Base-by-base conservation (phyloP, 2,329 filamentous ascomycete species). In the Xylariaceae sp. region DNA sequence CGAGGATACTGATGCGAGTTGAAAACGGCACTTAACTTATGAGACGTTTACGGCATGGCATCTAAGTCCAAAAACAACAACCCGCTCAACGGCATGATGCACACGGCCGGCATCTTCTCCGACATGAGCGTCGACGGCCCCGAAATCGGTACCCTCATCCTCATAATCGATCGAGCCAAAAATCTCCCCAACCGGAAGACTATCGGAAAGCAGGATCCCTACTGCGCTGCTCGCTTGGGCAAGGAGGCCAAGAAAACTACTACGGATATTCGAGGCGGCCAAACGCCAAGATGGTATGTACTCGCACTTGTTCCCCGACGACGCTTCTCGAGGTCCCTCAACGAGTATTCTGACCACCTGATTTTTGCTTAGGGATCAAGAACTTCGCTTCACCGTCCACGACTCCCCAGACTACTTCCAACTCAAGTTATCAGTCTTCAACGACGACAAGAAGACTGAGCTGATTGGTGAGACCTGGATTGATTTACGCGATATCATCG, bases 171-270 rank as follows among this genome's bases (percentile, higher is more conserved):
- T 77, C 85, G 92, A 67, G 94, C 92, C 55, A 97, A 96, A 83
- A 99, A 99, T 73, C 78, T 99, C 67, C 94, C 94, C 54, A 99
- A 99, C 76, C 80, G 92, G 67, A 96, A 96, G 79, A 94, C 92
- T 4, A 97, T 99, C 80, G 94, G 94, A 58, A 99, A 99, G 77
- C 94, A 99, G 77, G 92, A 97, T 73, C 93, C 94, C 0, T 99
- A 97, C 75, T 97, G 92, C 75, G 94, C 94, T 44, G 92, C 92
- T 37, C 83, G 94, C 56, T 78, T 99, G 51, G 94, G 93, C 39
- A 99, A 99, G 75, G 92, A 97, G 76, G 94, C 94, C 52, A 96
- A 95, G 79, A 97, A 97, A 81, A 99, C 94, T 2, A 88, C 88
- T 47, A 97, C 93, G 3, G 94, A 99, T 75, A 87, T 93, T 68